These are phyloP conservation scores for Diplogelasinospora grovesii DNA, from an alignment of 495 filamentous ascomycete genomes.

Conservation along the genomic window DNA sequence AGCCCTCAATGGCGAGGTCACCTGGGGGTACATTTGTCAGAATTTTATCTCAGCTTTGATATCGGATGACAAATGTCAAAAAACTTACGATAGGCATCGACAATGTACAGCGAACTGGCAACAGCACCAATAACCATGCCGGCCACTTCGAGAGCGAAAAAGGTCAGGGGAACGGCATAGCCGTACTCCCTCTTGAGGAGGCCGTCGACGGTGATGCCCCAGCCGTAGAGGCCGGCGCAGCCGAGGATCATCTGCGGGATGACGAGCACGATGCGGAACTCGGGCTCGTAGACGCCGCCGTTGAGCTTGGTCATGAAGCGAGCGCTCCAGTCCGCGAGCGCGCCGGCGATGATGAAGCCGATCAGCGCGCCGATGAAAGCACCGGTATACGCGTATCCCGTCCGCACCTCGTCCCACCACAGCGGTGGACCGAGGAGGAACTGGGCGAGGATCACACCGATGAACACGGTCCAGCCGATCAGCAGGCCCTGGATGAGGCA, in stretches of 20 bases:
- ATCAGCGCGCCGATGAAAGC: slow-evolving; percentile 78
- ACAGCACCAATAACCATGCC: slow-evolving; percentile 92
- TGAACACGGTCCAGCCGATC: slow-evolving; percentile 93
- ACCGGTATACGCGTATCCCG: slow-evolving; percentile 82
- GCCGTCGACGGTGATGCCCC: slow-evolving; percentile 59
- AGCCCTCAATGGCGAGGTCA: slow-evolving; percentile 80
- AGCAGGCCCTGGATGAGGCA: slow-evolving; percentile 84
- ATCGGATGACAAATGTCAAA: background rate
- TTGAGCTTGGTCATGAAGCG: slow-evolving; percentile 65
- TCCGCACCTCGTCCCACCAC: slow-evolving; percentile 73
- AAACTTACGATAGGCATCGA: slow-evolving; percentile 80
- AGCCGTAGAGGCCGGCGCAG: slow-evolving; percentile 75
- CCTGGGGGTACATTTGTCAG: too few species aligned
- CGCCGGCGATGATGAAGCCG: slow-evolving; percentile 69
- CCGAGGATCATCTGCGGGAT: slow-evolving; percentile 73
- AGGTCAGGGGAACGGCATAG: slow-evolving; percentile 69
- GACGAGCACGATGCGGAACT: slow-evolving; percentile 78
- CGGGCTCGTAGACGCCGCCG: slow-evolving; percentile 79
- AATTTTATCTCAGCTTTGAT: too few species aligned
- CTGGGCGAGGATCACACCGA: slow-evolving; percentile 77
- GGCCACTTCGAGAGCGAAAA: slow-evolving; percentile 68
- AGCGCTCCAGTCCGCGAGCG: slow-evolving; percentile 66
- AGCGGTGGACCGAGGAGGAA: slow-evolving; percentile 76
- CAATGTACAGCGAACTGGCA: slow-evolving; percentile 79
- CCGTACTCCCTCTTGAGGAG: slow-evolving; percentile 50